These are phyloP conservation scores for Ustilago bromivora DNA, from an alignment of 1,284 basidiomycete genomes.

Conservation along the genomic window DNA sequence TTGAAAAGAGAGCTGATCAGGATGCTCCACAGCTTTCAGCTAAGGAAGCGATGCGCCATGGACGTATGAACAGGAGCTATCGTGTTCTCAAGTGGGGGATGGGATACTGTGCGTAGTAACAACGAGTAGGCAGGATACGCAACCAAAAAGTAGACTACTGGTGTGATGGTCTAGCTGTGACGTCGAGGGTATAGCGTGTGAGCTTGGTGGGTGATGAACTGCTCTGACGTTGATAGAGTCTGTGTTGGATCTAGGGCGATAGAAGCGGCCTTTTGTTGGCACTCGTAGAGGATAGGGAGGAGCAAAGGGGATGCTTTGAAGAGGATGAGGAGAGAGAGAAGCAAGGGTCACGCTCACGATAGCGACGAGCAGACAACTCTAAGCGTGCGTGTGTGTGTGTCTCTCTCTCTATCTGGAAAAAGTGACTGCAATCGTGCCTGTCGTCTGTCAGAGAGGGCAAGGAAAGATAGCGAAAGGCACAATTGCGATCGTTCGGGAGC, in stretches of 20 bases:
- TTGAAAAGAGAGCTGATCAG: constrained; percentile 1
- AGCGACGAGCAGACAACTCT: not conserved
- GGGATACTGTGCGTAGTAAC: not conserved
- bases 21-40: constrained; percentile 8
- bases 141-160: not conserved
- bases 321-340: not conserved
- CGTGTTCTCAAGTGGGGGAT: not conserved
- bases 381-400: not conserved
- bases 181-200: not conserved
- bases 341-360: not conserved
- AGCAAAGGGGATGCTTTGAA: too few species aligned
- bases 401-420: not conserved
- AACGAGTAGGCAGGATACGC: not conserved
- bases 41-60: constrained; percentile 4
- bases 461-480: constrained; percentile 1
- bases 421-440: constrained; percentile 15
- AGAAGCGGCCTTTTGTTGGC: not conserved
- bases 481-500: constrained; percentile 4
- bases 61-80: not conserved
- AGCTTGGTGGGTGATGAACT: not conserved
- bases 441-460: not conserved
- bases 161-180: not conserved
- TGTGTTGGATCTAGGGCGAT: not conserved
- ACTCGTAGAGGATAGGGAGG: not conserved
- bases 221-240: not conserved